Evolutionary conservation across 1,284 basidiomycete species (phyloP).

Genomic region (Irpex rosettiformis): DNA sequence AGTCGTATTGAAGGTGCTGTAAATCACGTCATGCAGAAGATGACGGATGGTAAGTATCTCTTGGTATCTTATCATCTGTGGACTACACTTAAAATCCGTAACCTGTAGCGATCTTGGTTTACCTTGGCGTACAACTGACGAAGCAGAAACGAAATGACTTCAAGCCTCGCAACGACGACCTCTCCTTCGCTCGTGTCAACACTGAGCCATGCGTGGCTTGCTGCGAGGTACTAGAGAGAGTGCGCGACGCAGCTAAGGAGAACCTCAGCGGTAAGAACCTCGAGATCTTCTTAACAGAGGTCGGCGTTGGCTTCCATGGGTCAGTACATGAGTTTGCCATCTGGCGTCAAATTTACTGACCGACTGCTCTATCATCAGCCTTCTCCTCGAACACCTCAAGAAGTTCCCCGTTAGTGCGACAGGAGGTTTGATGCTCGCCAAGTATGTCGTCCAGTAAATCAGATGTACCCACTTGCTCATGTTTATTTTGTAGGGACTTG

Average conservation of each 20-base stretch:
- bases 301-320: slow-evolving; percentile 95
- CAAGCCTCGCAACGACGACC: slow-evolving; percentile 93
- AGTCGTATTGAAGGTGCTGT: slow-evolving; percentile 85
- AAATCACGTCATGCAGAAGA: slow-evolving; percentile 80
- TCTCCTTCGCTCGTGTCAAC: slow-evolving; percentile 91
- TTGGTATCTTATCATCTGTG: not conserved
- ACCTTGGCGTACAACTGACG: slow-evolving; percentile 70
- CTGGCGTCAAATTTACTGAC: not conserved
- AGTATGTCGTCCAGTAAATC: slow-evolving; percentile 63
- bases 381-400: slow-evolving; percentile 91
- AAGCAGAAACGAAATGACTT: slow-evolving; percentile 98
- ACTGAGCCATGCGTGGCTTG: slow-evolving; percentile 93
- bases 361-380: slow-evolving; percentile 40
- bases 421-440: slow-evolving; percentile 96
- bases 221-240: slow-evolving; percentile 82
- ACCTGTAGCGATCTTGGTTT: slow-evolving; percentile 61
- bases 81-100: not conserved
- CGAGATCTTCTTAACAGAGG: slow-evolving; percentile 89
- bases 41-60: slow-evolving; percentile 70
- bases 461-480: not conserved
- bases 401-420: slow-evolving; percentile 97
- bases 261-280: slow-evolving; percentile 89
- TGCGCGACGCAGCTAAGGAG: slow-evolving; percentile 71
- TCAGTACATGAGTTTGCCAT: slow-evolving; percentile 29
- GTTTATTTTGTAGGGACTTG: slow-evolving; percentile 67